Conservation (phyloP, 306 rosid genomes). For the Prunus mongolica region DNA sequence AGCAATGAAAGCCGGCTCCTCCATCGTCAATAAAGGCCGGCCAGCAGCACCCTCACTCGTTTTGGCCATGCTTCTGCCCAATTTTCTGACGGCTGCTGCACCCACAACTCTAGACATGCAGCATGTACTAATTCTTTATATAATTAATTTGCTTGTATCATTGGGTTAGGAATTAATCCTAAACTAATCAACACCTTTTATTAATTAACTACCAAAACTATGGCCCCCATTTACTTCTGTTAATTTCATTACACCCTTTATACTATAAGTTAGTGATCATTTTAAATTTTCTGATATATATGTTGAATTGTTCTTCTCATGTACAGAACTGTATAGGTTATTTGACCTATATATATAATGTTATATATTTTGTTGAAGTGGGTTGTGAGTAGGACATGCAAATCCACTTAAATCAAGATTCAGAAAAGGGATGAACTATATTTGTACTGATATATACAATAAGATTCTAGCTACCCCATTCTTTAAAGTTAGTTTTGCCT, state of each 20-base stretch:
- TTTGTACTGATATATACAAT: background rate
- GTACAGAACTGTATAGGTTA: background rate
- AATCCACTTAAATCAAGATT: background rate
- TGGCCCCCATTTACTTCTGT: background rate
- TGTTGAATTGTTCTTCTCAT: background rate
- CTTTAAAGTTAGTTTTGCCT: background rate
- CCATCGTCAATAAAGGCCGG: conserved; percentile 29
- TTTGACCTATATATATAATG: conserved; percentile 4
- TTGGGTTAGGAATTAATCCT: conserved; percentile 20
- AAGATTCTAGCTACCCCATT: background rate
- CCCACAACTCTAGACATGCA: conserved; percentile 33
- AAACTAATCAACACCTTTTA: conserved; percentile 18
- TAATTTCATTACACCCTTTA: background rate
- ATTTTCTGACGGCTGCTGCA: conserved; percentile 21
- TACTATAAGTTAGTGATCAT: background rate
- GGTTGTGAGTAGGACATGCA: conserved; percentile 1
- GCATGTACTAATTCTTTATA: conserved; percentile 37
- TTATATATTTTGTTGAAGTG: conserved; percentile 4
- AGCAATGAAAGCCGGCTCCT: conserved; percentile 42
- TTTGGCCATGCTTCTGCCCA: conserved; percentile 33
- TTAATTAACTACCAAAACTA: background rate
- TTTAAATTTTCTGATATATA: background rate
- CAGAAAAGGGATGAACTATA: background rate
- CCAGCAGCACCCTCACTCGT: conserved; percentile 7
- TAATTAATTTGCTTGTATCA: conserved; percentile 12